Evolutionary conservation across 257 asterid genomes (phyloP).

Genomic region (Thymus quinquecostatus): DNA sequence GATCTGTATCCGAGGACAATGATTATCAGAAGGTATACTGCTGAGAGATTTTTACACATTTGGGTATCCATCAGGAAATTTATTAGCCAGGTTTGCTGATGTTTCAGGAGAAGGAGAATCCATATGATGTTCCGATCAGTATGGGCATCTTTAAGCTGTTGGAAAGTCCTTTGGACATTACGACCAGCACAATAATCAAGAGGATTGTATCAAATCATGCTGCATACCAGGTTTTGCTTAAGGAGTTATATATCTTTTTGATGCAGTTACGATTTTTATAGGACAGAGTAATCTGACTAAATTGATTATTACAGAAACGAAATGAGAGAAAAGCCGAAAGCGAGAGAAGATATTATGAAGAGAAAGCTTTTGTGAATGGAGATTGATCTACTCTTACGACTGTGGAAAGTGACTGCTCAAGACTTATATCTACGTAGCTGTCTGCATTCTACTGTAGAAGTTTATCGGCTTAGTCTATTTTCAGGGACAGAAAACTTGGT

Average conservation of each 20-base stretch:
- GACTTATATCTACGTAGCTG: conserved; percentile 9
- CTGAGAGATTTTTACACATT: conserved; percentile 19
- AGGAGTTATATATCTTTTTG: conserved; percentile 21
- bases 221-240: conserved; percentile 74
- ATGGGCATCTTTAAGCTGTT: conserved; percentile 67
- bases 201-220: conserved; percentile 93
- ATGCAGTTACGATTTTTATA: conserved; percentile 7
- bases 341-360: conserved; percentile 91
- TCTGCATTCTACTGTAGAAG: neutral
- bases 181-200: conserved; percentile 90
- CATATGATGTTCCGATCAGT: conserved; percentile 73
- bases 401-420: conserved; percentile 41
- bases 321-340: conserved; percentile 89
- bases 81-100: conserved; percentile 24
- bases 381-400: conserved; percentile 50
- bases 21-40: conserved; percentile 78
- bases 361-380: conserved; percentile 64
- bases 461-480: conserved; percentile 19
- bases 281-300: conserved; percentile 16
- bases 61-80: conserved; percentile 10
- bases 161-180: conserved; percentile 89
- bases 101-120: conserved; percentile 67
- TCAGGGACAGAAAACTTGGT: conserved; percentile 33
- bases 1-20: conserved; percentile 80
- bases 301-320: conserved; percentile 62